A percentile compares a stretch with the other conserved stretches of the same genome.
Evolutionary conservation across 1,284 basidiomycete species (phyloP).

Genomic region (Cutaneotrichosporon arboriforme): DNA sequence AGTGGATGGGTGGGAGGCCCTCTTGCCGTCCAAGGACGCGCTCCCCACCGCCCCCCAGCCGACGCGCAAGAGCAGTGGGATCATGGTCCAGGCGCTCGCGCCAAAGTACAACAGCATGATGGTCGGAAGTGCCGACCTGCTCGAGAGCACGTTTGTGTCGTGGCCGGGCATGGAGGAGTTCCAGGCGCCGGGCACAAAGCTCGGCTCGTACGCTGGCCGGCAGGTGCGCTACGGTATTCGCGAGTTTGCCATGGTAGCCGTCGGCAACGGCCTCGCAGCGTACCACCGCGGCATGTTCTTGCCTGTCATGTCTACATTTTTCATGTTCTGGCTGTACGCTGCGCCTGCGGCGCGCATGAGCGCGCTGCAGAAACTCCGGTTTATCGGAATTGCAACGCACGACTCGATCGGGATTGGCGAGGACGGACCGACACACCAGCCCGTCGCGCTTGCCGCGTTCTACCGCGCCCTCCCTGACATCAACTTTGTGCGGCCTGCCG

Average conservation of each 20-base stretch:
- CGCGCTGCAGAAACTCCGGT: conserved; percentile 24
- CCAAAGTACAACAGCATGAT: conserved; percentile 20
- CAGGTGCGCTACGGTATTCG: conserved; percentile 28
- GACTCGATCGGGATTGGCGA: conserved; percentile 30
- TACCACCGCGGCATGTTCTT: conserved; percentile 24
- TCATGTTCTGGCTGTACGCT: conserved; percentile 33
- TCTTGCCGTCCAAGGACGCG: conserved; percentile 16
- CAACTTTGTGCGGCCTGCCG: conserved; percentile 24
- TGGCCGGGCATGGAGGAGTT: conserved; percentile 23
- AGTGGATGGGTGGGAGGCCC: conserved; percentile 12
- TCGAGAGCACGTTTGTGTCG: conserved; percentile 25
- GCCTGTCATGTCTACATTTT: conserved; percentile 58
- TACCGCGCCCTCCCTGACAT: conserved; percentile 25
- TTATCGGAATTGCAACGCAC: conserved; percentile 26
- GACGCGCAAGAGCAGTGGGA: conserved; percentile 25
- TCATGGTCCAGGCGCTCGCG: conserved; percentile 21
- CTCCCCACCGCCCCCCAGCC: conserved; percentile 19
- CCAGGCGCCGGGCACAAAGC: conserved; percentile 21
- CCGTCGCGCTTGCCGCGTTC: conserved; percentile 22
- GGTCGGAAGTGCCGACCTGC: conserved; percentile 25
- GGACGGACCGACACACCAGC: conserved; percentile 30
- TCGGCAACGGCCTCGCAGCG: conserved; percentile 22
- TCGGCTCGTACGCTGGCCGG: conserved; percentile 27
- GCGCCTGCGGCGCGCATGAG: conserved; percentile 29
- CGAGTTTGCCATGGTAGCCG: conserved; percentile 23